Evolutionary conservation across 2,329 filamentous ascomycete species (phyloP), one percentile per base, ranked within the genome.

Genomic region (Trichoderma sp.): DNA sequence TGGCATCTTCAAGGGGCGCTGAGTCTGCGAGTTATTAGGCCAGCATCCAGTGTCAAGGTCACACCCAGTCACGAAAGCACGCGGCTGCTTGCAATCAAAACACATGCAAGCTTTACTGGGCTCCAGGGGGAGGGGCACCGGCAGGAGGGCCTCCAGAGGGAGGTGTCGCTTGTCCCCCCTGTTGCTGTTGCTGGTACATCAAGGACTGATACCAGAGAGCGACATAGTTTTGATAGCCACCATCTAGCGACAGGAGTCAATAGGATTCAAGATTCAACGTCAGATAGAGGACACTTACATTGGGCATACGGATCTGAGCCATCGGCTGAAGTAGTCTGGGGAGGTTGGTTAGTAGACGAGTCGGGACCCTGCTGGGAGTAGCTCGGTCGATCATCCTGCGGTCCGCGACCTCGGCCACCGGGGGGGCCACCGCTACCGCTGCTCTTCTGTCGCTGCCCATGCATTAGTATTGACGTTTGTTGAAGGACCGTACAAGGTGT

Each of bases 171-270:
- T 82, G 78, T 73, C 81, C 80, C 72, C 80, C 79, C 61, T 80
- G 78, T 67, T 83, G 82, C 68, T 83, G 82, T 72, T 82, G 83
- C 76, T 84, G 82, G 74, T 82, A 82, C 78, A 84, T 80, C 78
- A 87, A 77, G 34, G 92, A 92, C 78, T 93, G 90, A 82, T 94
- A 95, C 93, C 93, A 96, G 76, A 95, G 85, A 53, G 91, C 89
- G 72, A 94, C 82, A 79, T 95, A 96, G 76, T 91, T 91, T 76
- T 94, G 88, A 81, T 95, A 95, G 73, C 93, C 93, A 75, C 93
- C 93, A 82, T 95, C 89, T 91, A 68, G 9, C 13, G 12, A 55
- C 13, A 17, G 9, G 32, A 7, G 55, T 71, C 59, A 70, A 71
- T 11, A 34, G 30, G 11, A 12, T 32, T n/a, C n/a, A 23, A 23